Percentiles rank a stretch among this genome's conserved stretches.
These are phyloP conservation scores for Podila epicladia DNA, from an alignment of 192 early-diverging fungal genomes.

Conservation along the genomic window DNA sequence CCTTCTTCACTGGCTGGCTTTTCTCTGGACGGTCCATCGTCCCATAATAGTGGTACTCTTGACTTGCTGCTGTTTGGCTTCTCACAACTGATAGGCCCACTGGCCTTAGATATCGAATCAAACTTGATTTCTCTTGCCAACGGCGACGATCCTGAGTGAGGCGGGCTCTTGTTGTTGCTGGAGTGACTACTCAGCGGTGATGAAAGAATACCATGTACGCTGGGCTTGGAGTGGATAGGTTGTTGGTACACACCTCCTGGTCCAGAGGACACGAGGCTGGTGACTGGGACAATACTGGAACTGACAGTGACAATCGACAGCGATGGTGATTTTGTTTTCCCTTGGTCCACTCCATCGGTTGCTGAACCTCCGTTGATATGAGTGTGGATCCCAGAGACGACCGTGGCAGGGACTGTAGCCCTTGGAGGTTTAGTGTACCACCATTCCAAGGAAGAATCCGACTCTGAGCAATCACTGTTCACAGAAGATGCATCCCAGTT, in stretches of 20 bases:
- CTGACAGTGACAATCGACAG: background rate
- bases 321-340: background rate
- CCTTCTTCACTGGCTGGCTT: background rate
- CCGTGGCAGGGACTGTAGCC: slow-evolving; percentile 2
- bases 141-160: slow-evolving; percentile 27
- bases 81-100: background rate
- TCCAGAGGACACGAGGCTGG: background rate
- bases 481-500: slow-evolving; percentile 40
- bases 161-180: slow-evolving; percentile 16
- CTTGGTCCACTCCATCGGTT: no score
- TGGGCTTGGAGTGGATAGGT: slow-evolving; percentile 1
- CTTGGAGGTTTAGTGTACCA: slow-evolving; percentile 47
- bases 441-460: slow-evolving; percentile 31
- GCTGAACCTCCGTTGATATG: background rate
- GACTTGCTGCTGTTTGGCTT: background rate
- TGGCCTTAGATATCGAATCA: background rate
- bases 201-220: background rate
- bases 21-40: background rate
- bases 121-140: slow-evolving; percentile 39
- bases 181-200: background rate
- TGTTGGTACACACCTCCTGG: background rate
- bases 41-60: background rate
- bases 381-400: background rate
- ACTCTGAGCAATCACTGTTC: slow-evolving; percentile 38
- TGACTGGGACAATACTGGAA: background rate